phyloP scores from a whole-genome alignment of 2,329 filamentous ascomycete species.

The Monosporascus cannonballus region DNA sequence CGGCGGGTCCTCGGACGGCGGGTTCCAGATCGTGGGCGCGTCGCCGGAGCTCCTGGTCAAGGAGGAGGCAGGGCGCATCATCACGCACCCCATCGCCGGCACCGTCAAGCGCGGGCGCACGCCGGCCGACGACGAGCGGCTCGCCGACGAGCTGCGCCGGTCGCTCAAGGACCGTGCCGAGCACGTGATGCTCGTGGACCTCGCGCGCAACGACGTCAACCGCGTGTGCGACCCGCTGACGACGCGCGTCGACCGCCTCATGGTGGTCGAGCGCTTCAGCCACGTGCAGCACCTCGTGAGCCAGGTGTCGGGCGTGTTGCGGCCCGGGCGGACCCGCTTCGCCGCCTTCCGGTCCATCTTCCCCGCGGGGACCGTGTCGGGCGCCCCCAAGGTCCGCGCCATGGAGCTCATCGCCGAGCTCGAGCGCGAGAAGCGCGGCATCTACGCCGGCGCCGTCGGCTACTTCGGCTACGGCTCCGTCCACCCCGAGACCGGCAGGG shows the following conservation, averaged over 20 bases:
- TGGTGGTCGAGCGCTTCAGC: constrained; percentile 91
- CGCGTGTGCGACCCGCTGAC: constrained; percentile 86
- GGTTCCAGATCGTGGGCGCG: constrained; percentile 92
- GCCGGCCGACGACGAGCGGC: constrained; percentile 70
- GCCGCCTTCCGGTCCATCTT: constrained; percentile 96
- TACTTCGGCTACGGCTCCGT: constrained; percentile 88
- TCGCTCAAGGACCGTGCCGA: constrained; percentile 90
- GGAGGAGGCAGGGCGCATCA: constrained; percentile 76
- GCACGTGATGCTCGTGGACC: constrained; percentile 96
- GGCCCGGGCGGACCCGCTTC: constrained; percentile 79
- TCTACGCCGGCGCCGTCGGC: constrained; percentile 93
- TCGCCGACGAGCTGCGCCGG: constrained; percentile 69
- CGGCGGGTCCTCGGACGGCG: constrained; percentile 68
- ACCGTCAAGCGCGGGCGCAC: constrained; percentile 85
- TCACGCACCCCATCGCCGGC: constrained; percentile 95
- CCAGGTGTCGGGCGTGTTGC: constrained; percentile 86
- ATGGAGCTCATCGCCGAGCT: constrained; percentile 97
- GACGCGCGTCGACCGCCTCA: constrained; percentile 85
- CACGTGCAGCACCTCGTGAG: constrained; percentile 97
- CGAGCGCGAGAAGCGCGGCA: constrained; percentile 86
- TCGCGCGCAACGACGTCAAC: constrained; percentile 95
- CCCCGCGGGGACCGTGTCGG: constrained; percentile 90
- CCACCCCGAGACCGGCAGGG: constrained; percentile 51
- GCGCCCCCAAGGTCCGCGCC: constrained; percentile 89
- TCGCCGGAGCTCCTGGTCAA: constrained; percentile 94